A percentile compares a stretch with the other conserved stretches of the same genome.
phyloP scores from a whole-genome alignment of 2,329 filamentous ascomycete genomes.

The Leptographium procerum region DNA sequence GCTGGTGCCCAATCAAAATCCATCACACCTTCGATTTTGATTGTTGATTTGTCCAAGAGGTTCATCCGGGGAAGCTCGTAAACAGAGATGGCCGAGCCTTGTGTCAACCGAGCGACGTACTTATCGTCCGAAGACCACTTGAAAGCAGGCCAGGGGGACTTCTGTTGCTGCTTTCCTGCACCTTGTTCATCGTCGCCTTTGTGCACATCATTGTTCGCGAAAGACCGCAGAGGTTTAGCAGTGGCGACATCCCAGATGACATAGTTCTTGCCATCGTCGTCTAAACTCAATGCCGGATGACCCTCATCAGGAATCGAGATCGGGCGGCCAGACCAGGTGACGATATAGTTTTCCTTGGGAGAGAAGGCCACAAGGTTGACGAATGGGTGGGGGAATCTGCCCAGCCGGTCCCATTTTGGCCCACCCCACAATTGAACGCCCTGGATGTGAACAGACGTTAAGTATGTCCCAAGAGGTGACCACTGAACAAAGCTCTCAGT shows the following conservation, averaged over 20 bases:
- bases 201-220: slow-evolving; percentile 76
- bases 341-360: slow-evolving; percentile 81
- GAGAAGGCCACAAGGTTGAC: slow-evolving; percentile 97
- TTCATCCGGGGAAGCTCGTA: slow-evolving; percentile 83
- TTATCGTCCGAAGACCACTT: slow-evolving; percentile 98
- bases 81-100: slow-evolving; percentile 86
- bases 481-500: slow-evolving; percentile 97
- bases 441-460: slow-evolving; percentile 89
- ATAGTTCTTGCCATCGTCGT: slow-evolving; percentile 99
- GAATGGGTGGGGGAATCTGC: slow-evolving; percentile 87
- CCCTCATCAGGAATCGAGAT: slow-evolving; percentile 84
- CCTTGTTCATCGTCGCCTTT: slow-evolving; percentile 46
- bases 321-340: slow-evolving; percentile 91
- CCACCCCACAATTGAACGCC: slow-evolving; percentile 98
- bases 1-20: slow-evolving; percentile 98
- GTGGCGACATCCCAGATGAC: slow-evolving; percentile 96
- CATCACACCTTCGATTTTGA: slow-evolving; percentile 94
- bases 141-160: slow-evolving; percentile 96
- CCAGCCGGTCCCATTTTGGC: slow-evolving; percentile 75
- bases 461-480: slow-evolving; percentile 88
- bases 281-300: slow-evolving; percentile 70
- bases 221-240: slow-evolving; percentile 80
- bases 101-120: slow-evolving; percentile 86
- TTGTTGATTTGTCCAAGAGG: slow-evolving; percentile 79
- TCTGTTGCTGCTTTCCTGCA: slow-evolving; percentile 57